Conservation (phyloP, 805 yeast genomes). For the Myxozyma mucilagina region DNA sequence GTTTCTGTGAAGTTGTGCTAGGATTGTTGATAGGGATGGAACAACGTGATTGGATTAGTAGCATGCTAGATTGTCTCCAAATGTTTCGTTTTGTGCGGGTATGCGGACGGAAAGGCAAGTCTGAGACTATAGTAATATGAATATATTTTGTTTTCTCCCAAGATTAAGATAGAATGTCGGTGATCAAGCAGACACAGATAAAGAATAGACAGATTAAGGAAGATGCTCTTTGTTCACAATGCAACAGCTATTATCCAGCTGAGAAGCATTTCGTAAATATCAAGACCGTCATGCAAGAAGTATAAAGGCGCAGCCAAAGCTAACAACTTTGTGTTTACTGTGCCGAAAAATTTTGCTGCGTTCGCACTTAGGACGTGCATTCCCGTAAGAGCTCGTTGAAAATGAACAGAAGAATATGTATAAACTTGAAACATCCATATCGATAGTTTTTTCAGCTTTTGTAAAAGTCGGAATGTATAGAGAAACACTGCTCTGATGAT, state of each 20-base stretch:
- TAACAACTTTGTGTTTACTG: not conserved
- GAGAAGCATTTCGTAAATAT: not conserved
- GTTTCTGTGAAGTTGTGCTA: not conserved
- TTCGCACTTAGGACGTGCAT: not conserved
- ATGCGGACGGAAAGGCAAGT: constrained; percentile 33
- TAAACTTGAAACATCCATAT: not conserved
- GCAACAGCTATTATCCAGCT: not conserved
- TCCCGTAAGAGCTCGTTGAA: too few species aligned
- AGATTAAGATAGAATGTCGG: too few species aligned
- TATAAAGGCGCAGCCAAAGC: not conserved
- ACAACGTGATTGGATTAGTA: not conserved
- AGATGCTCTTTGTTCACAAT: too few species aligned
- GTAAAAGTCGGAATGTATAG: not conserved
- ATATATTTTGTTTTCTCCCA: not conserved
- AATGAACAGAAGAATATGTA: not conserved
- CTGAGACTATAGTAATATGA: constrained; percentile 17
- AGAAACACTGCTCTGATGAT: not conserved
- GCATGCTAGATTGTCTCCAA: too few species aligned
- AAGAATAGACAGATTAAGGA: not conserved
- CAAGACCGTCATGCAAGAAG: not conserved
- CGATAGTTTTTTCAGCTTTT: not conserved
- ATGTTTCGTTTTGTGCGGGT: not conserved
- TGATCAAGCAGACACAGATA: too few species aligned
- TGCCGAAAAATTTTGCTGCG: not conserved
- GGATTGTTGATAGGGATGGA: not conserved